Evolutionary conservation across 148 eudicot species (phyloP).

Genomic region (Rhododendron williamsianum): DNA sequence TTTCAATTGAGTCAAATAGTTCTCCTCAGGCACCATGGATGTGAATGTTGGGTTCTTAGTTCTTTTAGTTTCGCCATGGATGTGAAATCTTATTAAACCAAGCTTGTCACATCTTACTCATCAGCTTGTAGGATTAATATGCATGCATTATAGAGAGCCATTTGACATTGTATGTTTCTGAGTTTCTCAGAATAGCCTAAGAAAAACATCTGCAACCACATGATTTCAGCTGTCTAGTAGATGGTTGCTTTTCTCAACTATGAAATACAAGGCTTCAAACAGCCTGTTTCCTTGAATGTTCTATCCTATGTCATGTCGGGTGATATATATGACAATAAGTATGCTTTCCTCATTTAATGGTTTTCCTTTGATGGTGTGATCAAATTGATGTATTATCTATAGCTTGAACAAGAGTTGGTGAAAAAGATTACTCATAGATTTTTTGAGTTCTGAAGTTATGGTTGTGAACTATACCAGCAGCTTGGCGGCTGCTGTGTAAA

Average conservation of each 20-base stretch:
- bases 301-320: not conserved
- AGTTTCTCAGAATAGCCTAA: not conserved
- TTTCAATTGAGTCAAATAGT: not conserved
- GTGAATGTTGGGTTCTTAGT: slow-evolving; percentile 24
- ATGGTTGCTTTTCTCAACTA: not conserved
- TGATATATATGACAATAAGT: no score
- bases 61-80: slow-evolving; percentile 10
- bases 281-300: no score
- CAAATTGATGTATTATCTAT: not conserved
- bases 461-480: not conserved
- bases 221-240: not conserved
- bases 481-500: not conserved
- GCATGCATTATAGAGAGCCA: not conserved
- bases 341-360: not conserved
- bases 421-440: not conserved
- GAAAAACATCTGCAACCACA: not conserved
- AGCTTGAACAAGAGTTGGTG: not conserved
- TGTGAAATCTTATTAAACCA: no score
- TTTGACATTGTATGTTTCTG: not conserved
- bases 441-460: not conserved
- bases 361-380: not conserved
- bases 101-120: not conserved
- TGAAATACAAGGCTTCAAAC: not conserved
- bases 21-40: slow-evolving; percentile 28
- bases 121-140: not conserved